Evolutionary conservation across 2,329 filamentous ascomycete species (phyloP).

Genomic region (Ascochyta koolunga): DNA sequence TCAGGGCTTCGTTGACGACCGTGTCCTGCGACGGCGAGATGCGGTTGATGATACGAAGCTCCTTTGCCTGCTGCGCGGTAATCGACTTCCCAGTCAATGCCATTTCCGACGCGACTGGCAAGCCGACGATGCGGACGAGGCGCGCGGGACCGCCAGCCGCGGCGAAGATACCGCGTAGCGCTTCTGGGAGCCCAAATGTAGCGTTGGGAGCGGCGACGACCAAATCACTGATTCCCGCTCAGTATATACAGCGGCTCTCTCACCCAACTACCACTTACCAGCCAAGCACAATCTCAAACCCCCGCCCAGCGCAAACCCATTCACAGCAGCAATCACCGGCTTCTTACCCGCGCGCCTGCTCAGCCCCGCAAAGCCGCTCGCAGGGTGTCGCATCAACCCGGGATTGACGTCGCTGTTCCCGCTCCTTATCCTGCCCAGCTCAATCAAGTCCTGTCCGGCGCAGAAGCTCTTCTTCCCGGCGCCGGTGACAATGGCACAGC

Average conservation of each 20-base stretch:
- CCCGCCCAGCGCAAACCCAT: slow-evolving; percentile 64
- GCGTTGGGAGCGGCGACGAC: slow-evolving; percentile 60
- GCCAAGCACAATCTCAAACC: slow-evolving; percentile 63
- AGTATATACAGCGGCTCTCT: background rate
- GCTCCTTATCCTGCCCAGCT: slow-evolving; percentile 41
- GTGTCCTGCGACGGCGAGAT: slow-evolving; percentile 45
- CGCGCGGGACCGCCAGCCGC: slow-evolving; percentile 60
- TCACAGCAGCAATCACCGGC: slow-evolving; percentile 65
- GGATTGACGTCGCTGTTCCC: slow-evolving; percentile 33
- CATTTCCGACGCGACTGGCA: slow-evolving; percentile 58
- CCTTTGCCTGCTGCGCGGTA: slow-evolving; percentile 52
- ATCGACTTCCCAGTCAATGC: slow-evolving; percentile 56
- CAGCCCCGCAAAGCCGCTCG: slow-evolving; percentile 61
- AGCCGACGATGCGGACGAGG: slow-evolving; percentile 56
- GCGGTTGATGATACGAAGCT: slow-evolving; percentile 51
- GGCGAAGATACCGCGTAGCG: slow-evolving; percentile 60
- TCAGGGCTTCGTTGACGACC: slow-evolving; percentile 45
- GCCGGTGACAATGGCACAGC: slow-evolving; percentile 57
- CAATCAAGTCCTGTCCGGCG: slow-evolving; percentile 62
- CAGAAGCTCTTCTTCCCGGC: slow-evolving; percentile 61
- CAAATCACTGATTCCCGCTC: slow-evolving; percentile 51
- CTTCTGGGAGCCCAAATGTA: slow-evolving; percentile 61
- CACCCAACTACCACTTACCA: slow-evolving; percentile 50
- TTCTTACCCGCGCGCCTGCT: slow-evolving; percentile 64
- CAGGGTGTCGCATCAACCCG: slow-evolving; percentile 48